Base-by-base conservation (phyloP, 352 stramenopile genomes). In the Phytophthora sp. region DNA sequence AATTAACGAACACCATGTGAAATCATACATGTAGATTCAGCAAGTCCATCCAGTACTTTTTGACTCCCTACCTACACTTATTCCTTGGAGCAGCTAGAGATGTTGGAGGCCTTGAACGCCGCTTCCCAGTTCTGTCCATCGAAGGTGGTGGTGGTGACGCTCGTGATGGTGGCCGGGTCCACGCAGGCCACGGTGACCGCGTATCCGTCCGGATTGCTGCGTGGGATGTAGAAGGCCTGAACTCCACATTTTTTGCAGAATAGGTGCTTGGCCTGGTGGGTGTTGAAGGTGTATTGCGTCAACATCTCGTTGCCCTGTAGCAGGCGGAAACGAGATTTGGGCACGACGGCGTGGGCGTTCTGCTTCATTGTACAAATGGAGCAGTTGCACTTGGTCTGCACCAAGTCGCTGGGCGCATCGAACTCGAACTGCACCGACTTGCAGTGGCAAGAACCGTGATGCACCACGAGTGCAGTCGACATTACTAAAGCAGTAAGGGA, bases 281-380 rank as follows among this genome's bases (percentile, higher is more conserved):
- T 94, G 70, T 92, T 88, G 77, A 96, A 95, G 45, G 80, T 89
- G 74, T 96, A 95, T 44, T 71, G 76, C 8, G 85, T 79, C n/a
- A 95, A 72, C 38, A 58, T 60, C 50, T 89, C 78, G 2, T 67
- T 29, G 23, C 79, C 80, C 12, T 63, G 33, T 12, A 86, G 58
- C 42, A 95, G 45, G 0, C 74, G 74, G 64, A 96, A 95, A 18
- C 69, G 62, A 18, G 76, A 63, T 13, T 53, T 57, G 21, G 84
- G 82, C 12, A 96, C 74, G 63, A 94, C 83, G 26, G 79, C 73
- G 69, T 95, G 86, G 24, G 69, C 62, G 71, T 94, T 95, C 31
- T 77, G 74, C 69, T 93, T 94, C 83, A 94, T 90, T 42, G 51
- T 39, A 71, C 86, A 96, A 45, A 95, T 88, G 31, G 84, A 92